Conservation (phyloP, 441 rosid genomes). For the Populus hybrid region DNA sequence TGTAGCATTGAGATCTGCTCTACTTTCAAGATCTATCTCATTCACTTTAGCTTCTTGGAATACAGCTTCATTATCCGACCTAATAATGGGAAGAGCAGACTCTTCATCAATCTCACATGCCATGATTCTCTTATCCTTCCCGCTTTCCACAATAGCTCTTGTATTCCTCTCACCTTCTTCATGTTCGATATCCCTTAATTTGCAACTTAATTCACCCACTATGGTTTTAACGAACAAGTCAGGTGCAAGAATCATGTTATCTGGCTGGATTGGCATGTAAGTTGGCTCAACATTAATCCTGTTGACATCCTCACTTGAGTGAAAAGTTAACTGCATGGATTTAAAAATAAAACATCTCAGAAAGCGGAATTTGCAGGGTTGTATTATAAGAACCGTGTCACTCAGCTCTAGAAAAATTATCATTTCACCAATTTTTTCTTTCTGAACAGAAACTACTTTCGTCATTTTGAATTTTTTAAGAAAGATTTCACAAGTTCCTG, state of each 20-base stretch:
- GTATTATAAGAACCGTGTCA: background rate
- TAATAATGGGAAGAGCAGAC: conserved; percentile 21
- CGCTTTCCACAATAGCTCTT: background rate
- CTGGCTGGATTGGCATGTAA: conserved; percentile 11
- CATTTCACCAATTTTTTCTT: background rate
- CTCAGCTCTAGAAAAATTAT: background rate
- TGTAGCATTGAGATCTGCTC: background rate
- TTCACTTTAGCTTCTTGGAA: conserved; percentile 20
- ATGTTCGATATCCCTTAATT: conserved; percentile 6
- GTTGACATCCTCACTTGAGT: conserved; percentile 23
- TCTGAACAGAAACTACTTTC: background rate
- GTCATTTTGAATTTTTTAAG: too few relatives aligned
- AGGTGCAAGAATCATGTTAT: conserved; percentile 23
- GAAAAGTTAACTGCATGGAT: conserved; percentile 40
- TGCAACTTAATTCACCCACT: conserved; percentile 21
- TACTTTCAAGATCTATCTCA: too few relatives aligned
- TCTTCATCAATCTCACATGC: conserved; percentile 20
- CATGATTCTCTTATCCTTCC: conserved; percentile 16
- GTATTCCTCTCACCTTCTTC: conserved; percentile 18
- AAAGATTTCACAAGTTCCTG: background rate
- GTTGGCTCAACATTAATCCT: conserved; percentile 13
- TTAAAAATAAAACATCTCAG: background rate
- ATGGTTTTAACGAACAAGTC: conserved; percentile 28
- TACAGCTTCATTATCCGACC: conserved; percentile 13
- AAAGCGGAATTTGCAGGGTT: background rate